A percentile compares a stretch with the other conserved stretches of the same genome.
These are phyloP conservation scores for Penicillium occitanis DNA, from an alignment of 2,329 filamentous ascomycete species.

Conservation along the genomic window DNA sequence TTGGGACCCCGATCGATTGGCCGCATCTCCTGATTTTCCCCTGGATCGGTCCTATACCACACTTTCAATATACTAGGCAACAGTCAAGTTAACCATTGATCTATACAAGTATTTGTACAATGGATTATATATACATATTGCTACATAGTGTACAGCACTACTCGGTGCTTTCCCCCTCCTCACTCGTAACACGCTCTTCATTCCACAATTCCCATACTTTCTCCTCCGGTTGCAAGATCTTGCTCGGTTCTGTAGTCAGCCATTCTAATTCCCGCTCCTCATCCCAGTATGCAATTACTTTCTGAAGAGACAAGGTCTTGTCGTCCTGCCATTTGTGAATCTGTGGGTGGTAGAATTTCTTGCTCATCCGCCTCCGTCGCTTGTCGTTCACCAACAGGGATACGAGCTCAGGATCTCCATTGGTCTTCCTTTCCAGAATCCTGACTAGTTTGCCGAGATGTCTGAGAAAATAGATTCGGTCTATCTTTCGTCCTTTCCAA, in stretches of 20 bases:
- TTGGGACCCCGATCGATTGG: not conserved
- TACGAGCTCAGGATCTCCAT: slow-evolving; percentile 25
- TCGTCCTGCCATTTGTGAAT: slow-evolving; percentile 17
- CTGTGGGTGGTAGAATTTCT: slow-evolving; percentile 13
- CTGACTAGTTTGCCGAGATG: slow-evolving; percentile 27
- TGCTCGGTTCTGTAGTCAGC: slow-evolving; percentile 12
- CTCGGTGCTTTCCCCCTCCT: not conserved
- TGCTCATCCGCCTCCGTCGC: slow-evolving; percentile 7
- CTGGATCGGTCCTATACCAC: not conserved
- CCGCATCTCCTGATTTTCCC: slow-evolving; percentile 8
- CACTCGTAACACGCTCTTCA: slow-evolving; percentile 12
- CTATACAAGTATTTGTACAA: not conserved
- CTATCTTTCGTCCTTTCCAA: slow-evolving; percentile 1
- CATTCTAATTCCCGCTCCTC: slow-evolving; percentile 33
- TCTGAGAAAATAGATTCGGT: slow-evolving; percentile 21
- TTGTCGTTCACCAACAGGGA: slow-evolving; percentile 2
- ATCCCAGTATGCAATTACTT: slow-evolving; percentile 29
- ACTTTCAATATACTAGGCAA: not conserved
- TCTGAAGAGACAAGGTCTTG: slow-evolving; percentile 21
- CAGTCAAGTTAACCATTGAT: not conserved
- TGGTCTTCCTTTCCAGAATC: slow-evolving; percentile 28
- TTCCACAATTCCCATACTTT: slow-evolving; percentile 23
- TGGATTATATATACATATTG: not conserved
- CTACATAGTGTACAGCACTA: not conserved
- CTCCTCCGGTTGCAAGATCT: slow-evolving; percentile 4